These are phyloP conservation scores for Colletotrichum zoysiae DNA, from an alignment of 2,329 filamentous ascomycete species.

Conservation along the genomic window DNA sequence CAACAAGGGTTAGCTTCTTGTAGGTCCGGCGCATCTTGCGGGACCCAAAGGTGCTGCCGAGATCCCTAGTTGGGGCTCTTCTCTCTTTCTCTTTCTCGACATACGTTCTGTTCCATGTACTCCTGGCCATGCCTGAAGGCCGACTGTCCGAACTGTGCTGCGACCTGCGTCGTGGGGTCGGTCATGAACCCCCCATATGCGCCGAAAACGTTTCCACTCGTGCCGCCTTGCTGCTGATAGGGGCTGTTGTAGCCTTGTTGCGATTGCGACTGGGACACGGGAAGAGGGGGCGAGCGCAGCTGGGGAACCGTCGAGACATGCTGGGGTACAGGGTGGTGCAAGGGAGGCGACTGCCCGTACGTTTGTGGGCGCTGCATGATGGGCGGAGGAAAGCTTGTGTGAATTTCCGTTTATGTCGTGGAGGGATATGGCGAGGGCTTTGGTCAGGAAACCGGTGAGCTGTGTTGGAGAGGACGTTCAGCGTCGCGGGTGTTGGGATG, in stretches of 20 bases:
- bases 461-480: conserved; percentile 6
- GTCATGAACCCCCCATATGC: conserved; percentile 94
- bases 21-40: not conserved
- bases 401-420: conserved; percentile 28
- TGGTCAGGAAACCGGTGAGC: not conserved
- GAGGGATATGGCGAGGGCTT: not conserved
- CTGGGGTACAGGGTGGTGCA: conserved; percentile 97
- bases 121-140: conserved; percentile 93
- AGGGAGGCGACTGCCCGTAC: conserved; percentile 90
- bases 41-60: not conserved
- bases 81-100: conserved; percentile 47
- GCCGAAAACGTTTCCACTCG: conserved; percentile 68
- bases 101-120: conserved; percentile 94
- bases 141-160: conserved; percentile 91
- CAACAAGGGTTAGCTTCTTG: conserved; percentile 38
- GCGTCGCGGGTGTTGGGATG: conserved; percentile 26
- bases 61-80: not conserved
- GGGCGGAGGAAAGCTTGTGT: conserved; percentile 40
- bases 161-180: conserved; percentile 94
- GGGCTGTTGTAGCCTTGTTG: conserved; percentile 76
- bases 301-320: conserved; percentile 98
- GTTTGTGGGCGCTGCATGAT: conserved; percentile 86
- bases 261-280: conserved; percentile 76
- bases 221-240: conserved; percentile 75
- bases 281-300: conserved; percentile 92